Percentiles rank a stretch among this genome's conserved stretches.
Evolutionary conservation across 169 alveolate species (phyloP).

Genomic region (Cryptosporidium xiaoi): DNA sequence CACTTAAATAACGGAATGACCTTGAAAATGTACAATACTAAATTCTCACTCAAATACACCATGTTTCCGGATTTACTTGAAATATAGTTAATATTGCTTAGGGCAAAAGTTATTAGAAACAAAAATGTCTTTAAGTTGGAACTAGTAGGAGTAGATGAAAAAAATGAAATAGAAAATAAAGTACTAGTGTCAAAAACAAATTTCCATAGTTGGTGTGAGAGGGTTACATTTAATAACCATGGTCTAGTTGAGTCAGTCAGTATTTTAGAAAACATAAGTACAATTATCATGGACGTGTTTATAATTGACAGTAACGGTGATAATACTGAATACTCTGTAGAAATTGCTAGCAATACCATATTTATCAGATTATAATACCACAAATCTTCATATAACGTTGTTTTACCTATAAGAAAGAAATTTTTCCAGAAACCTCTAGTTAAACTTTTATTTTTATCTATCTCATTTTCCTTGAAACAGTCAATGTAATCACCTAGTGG

Average conservation of each 20-base stretch:
- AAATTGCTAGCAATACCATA: constrained; percentile 18
- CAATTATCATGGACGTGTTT: constrained; percentile 1
- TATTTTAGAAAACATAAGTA: constrained; percentile 23
- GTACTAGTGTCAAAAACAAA: constrained; percentile 53
- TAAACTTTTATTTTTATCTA: neutral
- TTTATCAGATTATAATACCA: constrained; percentile 27
- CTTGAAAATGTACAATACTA: constrained; percentile 47
- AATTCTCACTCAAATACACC: constrained; percentile 42
- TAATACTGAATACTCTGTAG: constrained; percentile 32
- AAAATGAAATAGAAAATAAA: constrained; percentile 44
- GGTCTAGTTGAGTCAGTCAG: constrained; percentile 64
- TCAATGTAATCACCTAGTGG: constrained; percentile 47
- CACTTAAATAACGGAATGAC: constrained; percentile 45
- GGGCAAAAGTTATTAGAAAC: constrained; percentile 13
- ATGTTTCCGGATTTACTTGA: constrained; percentile 29
- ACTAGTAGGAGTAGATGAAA: constrained; percentile 42
- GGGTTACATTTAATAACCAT: constrained; percentile 56
- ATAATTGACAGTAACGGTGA: constrained; percentile 33
- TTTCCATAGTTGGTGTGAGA: constrained; percentile 65
- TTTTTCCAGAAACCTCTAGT: constrained; percentile 11
- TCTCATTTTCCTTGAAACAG: neutral
- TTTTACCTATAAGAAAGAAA: constrained; percentile 1
- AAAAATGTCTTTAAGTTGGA: constrained; percentile 35
- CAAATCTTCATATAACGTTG: constrained; percentile 65
- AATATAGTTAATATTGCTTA: constrained; percentile 1